These are phyloP conservation scores for Brasenia schreberi DNA, from an alignment of 164 flowering plant species.

Conservation along the genomic window DNA sequence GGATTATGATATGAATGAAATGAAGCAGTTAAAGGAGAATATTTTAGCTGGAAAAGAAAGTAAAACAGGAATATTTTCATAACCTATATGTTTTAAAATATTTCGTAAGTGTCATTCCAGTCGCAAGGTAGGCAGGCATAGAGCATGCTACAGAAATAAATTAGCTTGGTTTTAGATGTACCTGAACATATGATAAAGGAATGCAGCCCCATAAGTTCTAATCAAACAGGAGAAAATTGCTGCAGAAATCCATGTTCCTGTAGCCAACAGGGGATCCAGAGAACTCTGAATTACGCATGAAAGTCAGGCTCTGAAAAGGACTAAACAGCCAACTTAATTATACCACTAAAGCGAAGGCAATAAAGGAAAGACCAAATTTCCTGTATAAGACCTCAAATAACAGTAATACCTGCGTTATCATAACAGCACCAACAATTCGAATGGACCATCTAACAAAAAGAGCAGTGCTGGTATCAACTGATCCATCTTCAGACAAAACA, in stretches of 20 bases:
- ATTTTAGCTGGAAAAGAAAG: background rate
- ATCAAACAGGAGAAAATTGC: slow-evolving; percentile 28
- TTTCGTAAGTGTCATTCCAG: background rate
- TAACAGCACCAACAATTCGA: slow-evolving; percentile 38
- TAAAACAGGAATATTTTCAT: background rate
- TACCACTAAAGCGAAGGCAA: background rate
- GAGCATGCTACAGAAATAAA: background rate
- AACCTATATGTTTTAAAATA: background rate
- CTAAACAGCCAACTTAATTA: background rate
- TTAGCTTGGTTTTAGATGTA: background rate
- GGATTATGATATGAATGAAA: no score
- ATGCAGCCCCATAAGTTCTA: slow-evolving; percentile 10
- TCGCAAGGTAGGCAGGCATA: background rate
- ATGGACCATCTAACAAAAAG: slow-evolving; percentile 70
- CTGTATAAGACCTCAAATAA: background rate
- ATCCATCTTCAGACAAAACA: slow-evolving; percentile 71
- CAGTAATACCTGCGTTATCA: slow-evolving; percentile 62
- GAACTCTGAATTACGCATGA: slow-evolving; percentile 41
- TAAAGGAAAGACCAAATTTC: background rate
- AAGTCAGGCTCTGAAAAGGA: background rate
- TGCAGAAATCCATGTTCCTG: slow-evolving; percentile 45
- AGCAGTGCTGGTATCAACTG: slow-evolving; percentile 49
- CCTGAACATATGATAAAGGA: background rate
- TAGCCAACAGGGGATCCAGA: slow-evolving; percentile 54
- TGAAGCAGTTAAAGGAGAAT: background rate